phyloP scores from a whole-genome alignment of 2,329 filamentous ascomycete species.

The Trichoderma hamatum region DNA sequence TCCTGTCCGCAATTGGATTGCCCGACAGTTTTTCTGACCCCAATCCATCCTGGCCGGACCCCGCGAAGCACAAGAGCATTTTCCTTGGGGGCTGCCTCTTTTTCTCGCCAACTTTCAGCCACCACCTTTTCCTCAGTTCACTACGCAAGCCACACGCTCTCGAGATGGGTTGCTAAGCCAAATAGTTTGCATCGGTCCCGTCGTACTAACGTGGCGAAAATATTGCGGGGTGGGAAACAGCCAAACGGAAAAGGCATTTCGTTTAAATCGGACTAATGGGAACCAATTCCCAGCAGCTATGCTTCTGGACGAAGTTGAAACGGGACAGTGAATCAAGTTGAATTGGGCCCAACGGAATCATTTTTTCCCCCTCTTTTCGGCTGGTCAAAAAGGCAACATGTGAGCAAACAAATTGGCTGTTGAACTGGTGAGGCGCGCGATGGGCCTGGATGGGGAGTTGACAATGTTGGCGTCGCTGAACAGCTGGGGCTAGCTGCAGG shows the following conservation, averaged over 20 bases:
- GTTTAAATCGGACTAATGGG: background rate
- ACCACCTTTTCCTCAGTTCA: background rate
- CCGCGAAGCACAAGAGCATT: conserved; percentile 10
- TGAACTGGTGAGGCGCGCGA: background rate
- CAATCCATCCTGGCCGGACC: background rate
- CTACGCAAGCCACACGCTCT: conserved; percentile 16
- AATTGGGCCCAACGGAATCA: background rate
- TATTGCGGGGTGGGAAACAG: conserved; percentile 13
- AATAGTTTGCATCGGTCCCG: conserved; percentile 7
- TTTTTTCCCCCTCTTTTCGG: background rate
- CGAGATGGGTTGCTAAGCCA: conserved; percentile 1
- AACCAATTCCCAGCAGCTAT: background rate
- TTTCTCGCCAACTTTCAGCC: background rate
- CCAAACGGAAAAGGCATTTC: background rate
- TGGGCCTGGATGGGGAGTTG: background rate
- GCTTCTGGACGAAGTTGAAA: background rate
- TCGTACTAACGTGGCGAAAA: conserved; percentile 4
- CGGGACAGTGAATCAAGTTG: background rate
- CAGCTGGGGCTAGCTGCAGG: conserved; percentile 5
- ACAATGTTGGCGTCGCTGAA: background rate
- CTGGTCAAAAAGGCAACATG: background rate
- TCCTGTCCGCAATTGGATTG: background rate
- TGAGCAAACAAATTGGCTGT: background rate
- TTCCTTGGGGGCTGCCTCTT: background rate
- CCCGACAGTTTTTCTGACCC: background rate